phyloP scores from a whole-genome alignment of 108 stramenopile genomes.

The Pseudonitzschia delicatissima region DNA sequence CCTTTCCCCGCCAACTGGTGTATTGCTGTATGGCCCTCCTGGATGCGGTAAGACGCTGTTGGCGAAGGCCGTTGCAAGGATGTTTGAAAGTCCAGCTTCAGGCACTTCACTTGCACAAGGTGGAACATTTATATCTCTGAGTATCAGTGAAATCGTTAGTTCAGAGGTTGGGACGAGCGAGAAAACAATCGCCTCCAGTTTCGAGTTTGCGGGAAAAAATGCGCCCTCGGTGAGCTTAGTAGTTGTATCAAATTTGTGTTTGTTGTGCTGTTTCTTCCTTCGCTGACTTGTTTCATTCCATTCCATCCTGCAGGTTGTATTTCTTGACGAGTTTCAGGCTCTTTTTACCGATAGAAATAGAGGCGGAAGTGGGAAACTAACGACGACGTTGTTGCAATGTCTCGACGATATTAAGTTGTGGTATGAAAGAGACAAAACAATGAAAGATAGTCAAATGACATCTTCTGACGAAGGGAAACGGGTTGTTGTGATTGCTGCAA shows the following conservation, averaged over 20 bases:
- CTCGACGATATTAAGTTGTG: conserved; percentile 78
- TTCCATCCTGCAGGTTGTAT: no score
- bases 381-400: conserved; percentile 71
- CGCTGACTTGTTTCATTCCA: no score
- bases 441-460: neutral
- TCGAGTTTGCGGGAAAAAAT: conserved; percentile 68
- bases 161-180: conserved; percentile 79
- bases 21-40: conserved; percentile 80
- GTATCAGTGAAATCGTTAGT: conserved; percentile 66
- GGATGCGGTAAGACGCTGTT: conserved; percentile 84
- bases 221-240: conserved; percentile 60
- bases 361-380: conserved; percentile 55
- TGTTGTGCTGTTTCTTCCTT: no score
- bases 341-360: conserved; percentile 67
- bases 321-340: conserved; percentile 85
- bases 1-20: conserved; percentile 60
- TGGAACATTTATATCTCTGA: conserved; percentile 75
- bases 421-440: conserved; percentile 36
- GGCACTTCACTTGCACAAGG: conserved; percentile 10
- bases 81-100: conserved; percentile 28
- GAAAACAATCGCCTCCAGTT: conserved; percentile 68
- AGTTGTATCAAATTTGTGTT: neutral
- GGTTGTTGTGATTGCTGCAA: conserved; percentile 72
- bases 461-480: conserved; percentile 26
- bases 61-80: conserved; percentile 67